These are phyloP conservation scores for Curvularia sp. DNA, from an alignment of 2,329 filamentous ascomycete species.

Conservation along the genomic window DNA sequence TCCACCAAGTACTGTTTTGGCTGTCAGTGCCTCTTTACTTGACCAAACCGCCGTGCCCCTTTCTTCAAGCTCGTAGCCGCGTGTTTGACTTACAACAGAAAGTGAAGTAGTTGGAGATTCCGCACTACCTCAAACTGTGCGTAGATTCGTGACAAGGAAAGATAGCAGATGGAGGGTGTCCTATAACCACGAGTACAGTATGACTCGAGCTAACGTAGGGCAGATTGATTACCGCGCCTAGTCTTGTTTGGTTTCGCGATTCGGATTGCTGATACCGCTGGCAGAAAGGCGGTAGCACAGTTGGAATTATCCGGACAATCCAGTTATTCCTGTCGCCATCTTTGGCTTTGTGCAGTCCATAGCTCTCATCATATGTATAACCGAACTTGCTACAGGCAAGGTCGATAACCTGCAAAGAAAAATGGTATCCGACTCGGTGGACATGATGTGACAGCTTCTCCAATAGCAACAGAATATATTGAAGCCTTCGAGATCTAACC, in stretches of 20 bases:
- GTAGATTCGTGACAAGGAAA: conserved; percentile 40
- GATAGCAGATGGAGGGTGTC: conserved; percentile 41
- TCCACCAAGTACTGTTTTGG: too few species aligned
- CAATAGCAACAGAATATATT: too few species aligned
- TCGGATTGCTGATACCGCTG: too few species aligned
- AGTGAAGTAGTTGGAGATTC: conserved; percentile 33
- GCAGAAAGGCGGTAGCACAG: too few species aligned
- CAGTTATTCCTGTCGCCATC: conserved; percentile 34
- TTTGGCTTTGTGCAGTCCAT: conserved; percentile 33
- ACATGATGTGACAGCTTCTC: conserved; percentile 66
- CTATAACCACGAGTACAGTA: conserved; percentile 46
- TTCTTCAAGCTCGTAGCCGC: conserved; percentile 37
- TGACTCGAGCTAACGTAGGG: too few species aligned
- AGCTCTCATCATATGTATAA: conserved; percentile 34
- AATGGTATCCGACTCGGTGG: conserved; percentile 69
- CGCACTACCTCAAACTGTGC: conserved; percentile 40
- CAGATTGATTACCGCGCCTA: too few species aligned
- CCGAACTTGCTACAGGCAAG: conserved; percentile 62
- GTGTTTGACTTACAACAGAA: conserved; percentile 30
- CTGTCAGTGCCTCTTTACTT: too few species aligned
- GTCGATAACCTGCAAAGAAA: conserved; percentile 66
- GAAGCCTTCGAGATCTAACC: too few species aligned
- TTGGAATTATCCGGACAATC: too few species aligned
- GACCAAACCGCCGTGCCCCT: too few species aligned
- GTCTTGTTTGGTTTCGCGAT: too few species aligned